phyloP scores from a whole-genome alignment of 805 yeast species.

The Spathaspora boniae region DNA sequence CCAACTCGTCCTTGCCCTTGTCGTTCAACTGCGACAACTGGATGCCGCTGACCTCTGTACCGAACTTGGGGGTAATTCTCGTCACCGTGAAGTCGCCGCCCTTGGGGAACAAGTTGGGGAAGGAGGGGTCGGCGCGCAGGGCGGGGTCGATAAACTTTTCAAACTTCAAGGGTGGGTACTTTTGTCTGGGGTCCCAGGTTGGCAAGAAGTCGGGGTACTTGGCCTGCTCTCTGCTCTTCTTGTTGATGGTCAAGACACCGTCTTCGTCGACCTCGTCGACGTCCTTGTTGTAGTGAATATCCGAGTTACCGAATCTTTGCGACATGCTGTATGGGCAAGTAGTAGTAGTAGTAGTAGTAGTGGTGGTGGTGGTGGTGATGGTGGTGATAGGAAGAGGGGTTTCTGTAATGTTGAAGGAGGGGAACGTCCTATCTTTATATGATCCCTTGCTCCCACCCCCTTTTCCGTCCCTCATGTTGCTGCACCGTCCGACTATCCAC shows the following conservation, averaged over 20 bases:
- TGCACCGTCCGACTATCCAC: too few species aligned
- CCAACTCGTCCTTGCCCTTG: constrained; percentile 64
- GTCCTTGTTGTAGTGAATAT: constrained; percentile 49
- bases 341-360: too few species aligned
- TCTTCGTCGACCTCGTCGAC: constrained; percentile 47
- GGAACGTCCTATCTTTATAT: too few species aligned
- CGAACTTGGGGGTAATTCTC: constrained; percentile 64
- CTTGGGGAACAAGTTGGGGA: constrained; percentile 49
- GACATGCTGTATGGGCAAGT: too few species aligned
- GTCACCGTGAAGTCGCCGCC: constrained; percentile 24
- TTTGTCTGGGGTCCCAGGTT: constrained; percentile 62
- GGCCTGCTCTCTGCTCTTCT: constrained; percentile 30
- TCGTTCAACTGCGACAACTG: constrained; percentile 54
- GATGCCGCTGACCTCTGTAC: constrained; percentile 58
- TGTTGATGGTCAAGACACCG: constrained; percentile 47
- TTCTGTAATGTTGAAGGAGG: too few species aligned
- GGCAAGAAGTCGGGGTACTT: constrained; percentile 59
- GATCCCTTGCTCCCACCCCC: too few species aligned
- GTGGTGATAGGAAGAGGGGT: too few species aligned
- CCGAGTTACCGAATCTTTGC: constrained; percentile 31
- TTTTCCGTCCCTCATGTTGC: too few species aligned
- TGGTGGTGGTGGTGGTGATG: too few species aligned
- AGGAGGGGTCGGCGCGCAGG: constrained; percentile 56
- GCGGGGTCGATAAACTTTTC: constrained; percentile 65
- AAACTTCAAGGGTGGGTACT: constrained; percentile 48